These are phyloP conservation scores for Leccinum barrowsii DNA, from an alignment of 768 basidiomycete genomes.

Conservation along the genomic window DNA sequence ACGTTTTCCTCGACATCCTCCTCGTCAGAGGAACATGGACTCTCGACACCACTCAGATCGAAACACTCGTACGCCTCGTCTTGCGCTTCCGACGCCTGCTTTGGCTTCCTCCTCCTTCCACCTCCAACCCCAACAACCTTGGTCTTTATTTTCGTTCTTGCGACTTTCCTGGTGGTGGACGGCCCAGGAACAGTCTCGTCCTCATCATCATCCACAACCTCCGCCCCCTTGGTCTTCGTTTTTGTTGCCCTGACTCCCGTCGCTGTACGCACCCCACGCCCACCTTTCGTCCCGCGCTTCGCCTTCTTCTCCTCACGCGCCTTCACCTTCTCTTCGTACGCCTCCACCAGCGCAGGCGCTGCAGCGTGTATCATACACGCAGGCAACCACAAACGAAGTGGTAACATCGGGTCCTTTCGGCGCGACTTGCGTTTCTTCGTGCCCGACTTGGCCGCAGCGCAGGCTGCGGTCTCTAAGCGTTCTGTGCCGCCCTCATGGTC, in stretches of 20 bases:
- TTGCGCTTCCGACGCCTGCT: conserved; percentile 23
- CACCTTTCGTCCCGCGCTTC: conserved; percentile 20
- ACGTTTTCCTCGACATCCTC: neutral
- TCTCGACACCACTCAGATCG: conserved; percentile 23
- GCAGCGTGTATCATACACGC: conserved; percentile 70
- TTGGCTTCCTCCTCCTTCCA: conserved; percentile 17
- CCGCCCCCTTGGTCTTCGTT: neutral
- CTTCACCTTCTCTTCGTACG: conserved; percentile 55
- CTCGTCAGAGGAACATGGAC: conserved; percentile 18
- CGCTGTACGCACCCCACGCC: conserved; percentile 3
- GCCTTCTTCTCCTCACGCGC: conserved; percentile 46
- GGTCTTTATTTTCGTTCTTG: conserved; percentile 5
- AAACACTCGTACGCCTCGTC: conserved; percentile 27
- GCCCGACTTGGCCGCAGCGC: conserved; percentile 16
- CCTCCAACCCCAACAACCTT: conserved; percentile 6
- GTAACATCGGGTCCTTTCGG: conserved; percentile 42
- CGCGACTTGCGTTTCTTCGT: conserved; percentile 23
- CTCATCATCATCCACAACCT: neutral
- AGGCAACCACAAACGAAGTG: conserved; percentile 76
- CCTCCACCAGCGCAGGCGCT: conserved; percentile 60
- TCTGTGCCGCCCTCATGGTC: neutral
- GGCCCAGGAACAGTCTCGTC: neutral
- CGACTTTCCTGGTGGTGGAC: conserved; percentile 2
- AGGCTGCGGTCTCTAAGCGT: conserved; percentile 27
- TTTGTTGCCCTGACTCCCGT: neutral